phyloP scores from a whole-genome alignment of 495 filamentous ascomycete species.

The Trypethelium eluteriae region DNA sequence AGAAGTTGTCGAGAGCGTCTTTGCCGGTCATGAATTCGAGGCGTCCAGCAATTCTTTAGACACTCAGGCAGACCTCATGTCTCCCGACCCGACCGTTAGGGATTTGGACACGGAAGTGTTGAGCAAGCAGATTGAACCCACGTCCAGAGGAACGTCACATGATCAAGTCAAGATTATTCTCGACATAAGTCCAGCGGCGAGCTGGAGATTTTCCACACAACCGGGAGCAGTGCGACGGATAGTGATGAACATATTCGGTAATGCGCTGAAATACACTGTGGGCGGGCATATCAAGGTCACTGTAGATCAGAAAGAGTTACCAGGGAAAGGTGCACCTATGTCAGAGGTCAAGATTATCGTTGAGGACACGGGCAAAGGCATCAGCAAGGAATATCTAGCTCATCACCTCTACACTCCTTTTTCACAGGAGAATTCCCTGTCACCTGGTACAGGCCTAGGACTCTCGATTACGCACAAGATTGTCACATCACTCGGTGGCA shows the following conservation, averaged over 20 bases:
- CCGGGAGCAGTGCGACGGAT: constrained; percentile 25
- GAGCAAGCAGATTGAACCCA: background rate
- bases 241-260: constrained; percentile 33
- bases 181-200: constrained; percentile 17
- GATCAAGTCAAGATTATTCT: constrained; percentile 18
- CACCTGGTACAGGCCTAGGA: constrained; percentile 33
- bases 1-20: constrained; percentile 32
- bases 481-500: constrained; percentile 27
- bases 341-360: constrained; percentile 22
- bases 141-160: background rate
- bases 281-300: constrained; percentile 27
- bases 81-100: background rate
- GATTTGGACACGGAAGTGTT: no score
- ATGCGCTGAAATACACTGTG: constrained; percentile 35
- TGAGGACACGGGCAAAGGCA: constrained; percentile 31
- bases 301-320: constrained; percentile 18
- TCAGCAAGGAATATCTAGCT: constrained; percentile 26
- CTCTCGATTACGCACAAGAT: constrained; percentile 31
- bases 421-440: constrained; percentile 29
- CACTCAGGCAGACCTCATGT: background rate
- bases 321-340: background rate
- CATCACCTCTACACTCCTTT: constrained; percentile 30
- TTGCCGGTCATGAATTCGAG: constrained; percentile 23
- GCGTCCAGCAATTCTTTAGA: constrained; percentile 6
- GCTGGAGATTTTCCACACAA: constrained; percentile 21